Evolutionary conservation across 1,284 basidiomycete species (phyloP), one percentile per base, ranked within the genome.

Genomic region (Naganishia liquefaciens): DNA sequence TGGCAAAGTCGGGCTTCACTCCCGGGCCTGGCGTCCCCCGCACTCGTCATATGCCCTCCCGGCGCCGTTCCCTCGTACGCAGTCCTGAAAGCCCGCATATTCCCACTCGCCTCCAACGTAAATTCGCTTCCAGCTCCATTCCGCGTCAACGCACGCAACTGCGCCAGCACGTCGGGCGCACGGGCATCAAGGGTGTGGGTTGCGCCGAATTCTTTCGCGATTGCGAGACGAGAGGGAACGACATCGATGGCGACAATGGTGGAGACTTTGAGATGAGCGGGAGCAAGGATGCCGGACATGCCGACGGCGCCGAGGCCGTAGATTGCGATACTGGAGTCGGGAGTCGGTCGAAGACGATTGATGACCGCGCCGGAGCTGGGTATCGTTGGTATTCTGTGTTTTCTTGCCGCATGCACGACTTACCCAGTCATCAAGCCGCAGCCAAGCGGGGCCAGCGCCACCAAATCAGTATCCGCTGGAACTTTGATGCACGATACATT

Each of bases 241-340:
- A 62, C 19, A 39, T 62, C 60, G 49, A 62, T 43, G 37, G 60
- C 60, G 49, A 62, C 52, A 39, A 62, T 62, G 47, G 60, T 62
- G 30, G 17, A 23, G n/a, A 62, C 60, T 15, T 30, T 37, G 1
- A 62, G 39, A 33, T 43, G 19, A 30, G 49, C 60, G 2, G 60
- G 17, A 11, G 46, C 60, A 28, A 50, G 49, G 60, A 62, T 62
- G 37, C 28, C 60, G 60, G 60, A 37, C 60, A 62, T 62, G 2
- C 60, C 60, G 49, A 62, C 60, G 37, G 60, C 60, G 28, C 60
- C 60, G 23, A 47, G 49, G 49, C 60, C 60, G 60, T 37, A 62
- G n/a, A 62, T 51, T 9, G 60, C 60, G 60, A 62, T 52, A 42
- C 43, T 49, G 33, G 60, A 51, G 49, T 50, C 46, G 9, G 60